Conservation (phyloP, 257 asterid genomes). For the Solanum okadae region DNA sequence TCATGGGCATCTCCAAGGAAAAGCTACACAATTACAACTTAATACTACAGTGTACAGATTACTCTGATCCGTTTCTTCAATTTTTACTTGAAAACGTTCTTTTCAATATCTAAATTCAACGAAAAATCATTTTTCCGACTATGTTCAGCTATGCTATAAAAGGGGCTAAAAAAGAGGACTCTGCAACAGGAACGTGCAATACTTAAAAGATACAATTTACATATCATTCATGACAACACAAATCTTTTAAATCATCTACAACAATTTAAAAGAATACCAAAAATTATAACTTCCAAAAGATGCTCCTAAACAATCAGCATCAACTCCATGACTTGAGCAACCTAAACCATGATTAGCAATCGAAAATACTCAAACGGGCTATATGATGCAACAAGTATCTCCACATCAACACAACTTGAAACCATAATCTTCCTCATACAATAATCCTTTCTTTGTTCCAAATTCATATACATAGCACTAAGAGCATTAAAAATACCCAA, state of each 20-base stretch:
- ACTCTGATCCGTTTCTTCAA: neutral
- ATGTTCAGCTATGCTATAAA: neutral
- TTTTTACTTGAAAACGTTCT: neutral
- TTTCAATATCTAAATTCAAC: neutral
- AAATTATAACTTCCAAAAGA: neutral
- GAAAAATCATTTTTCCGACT: neutral
- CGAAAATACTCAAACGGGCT: neutral
- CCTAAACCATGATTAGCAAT: neutral
- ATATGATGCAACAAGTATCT: neutral
- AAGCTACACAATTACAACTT: neutral
- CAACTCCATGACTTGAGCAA: neutral
- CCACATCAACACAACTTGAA: neutral
- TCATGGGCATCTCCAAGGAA: neutral
- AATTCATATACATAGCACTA: neutral
- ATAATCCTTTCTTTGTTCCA: neutral
- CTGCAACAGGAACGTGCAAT: neutral
- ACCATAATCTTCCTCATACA: neutral
- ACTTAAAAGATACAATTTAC: neutral
- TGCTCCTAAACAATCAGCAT: neutral
- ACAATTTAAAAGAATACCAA: neutral
- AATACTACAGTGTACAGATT: neutral
- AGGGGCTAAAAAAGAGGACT: neutral
- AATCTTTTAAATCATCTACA: neutral
- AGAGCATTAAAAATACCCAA: neutral
- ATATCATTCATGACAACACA: neutral